Base-by-base conservation (phyloP, 768 basidiomycete genomes). In the Tricholoma terreum region DNA sequence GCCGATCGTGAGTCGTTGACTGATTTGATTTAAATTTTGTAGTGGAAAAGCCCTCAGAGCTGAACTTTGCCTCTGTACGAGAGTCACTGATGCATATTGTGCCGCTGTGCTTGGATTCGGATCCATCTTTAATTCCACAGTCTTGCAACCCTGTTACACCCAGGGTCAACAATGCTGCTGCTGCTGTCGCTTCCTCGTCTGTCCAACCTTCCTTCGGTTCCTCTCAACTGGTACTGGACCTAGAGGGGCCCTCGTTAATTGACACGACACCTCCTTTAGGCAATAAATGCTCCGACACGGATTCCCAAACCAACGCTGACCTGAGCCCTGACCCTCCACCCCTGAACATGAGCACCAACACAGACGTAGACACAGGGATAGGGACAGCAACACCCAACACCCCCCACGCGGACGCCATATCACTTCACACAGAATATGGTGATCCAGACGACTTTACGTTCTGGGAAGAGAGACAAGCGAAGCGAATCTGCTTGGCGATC, bases 401-500 rank as follows among this genome's bases (percentile, higher is more conserved):
- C 2, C 33, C 38, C 22, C 27, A 54, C 31, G 27, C 52, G 8
- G 43, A 54, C 31, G 10, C 31, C 8, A 10, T 24, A 21, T 54
- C 52, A 8, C 43, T 43, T 10, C 40, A 72, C 36, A 68, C 71
- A 14, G 78, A 81, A 40, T 72, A 74, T 34, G 84, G 79, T 45
- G 91, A 95, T 65, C 84, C 86, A 1, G 95, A 98, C 66, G 95
- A 98, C 73, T 98, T 99, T 71, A 82, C 84, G 46, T 94, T 99
- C 75, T 96, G 94, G 92, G 88, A 88, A 1, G 87, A 90, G 64
- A 76, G 78, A 42, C 96, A 99, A 70, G 97, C 96, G 55, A 89
- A 87, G 72, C 84, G 92, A 54, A 98, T 99, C 62, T 89, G 88
- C 52, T 73, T 76, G 17, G 87, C 85, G 24, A 85, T 96, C 57